Conservation (phyloP, 2,329 filamentous ascomycete species). For the Trichoderma atroviride region DNA sequence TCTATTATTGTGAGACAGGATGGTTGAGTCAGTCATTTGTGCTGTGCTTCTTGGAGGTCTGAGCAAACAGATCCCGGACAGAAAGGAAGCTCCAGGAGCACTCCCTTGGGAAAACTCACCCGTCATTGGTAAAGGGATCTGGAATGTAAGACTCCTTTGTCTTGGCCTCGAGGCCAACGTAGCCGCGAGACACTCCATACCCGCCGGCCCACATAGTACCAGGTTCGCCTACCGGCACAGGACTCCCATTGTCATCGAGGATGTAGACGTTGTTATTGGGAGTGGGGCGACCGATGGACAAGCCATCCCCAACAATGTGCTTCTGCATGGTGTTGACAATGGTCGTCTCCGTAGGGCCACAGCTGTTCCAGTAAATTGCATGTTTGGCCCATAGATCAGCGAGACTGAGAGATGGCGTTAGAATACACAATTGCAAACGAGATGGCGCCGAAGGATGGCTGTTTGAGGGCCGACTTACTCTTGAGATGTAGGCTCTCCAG, state of each 20-base stretch:
- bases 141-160: constrained; percentile 53
- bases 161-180: constrained; percentile 55
- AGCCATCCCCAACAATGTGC: constrained; percentile 48
- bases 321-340: constrained; percentile 61
- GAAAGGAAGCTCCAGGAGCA: neutral
- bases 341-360: constrained; percentile 62
- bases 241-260: constrained; percentile 49
- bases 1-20: constrained; percentile 24
- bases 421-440: neutral
- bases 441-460: neutral
- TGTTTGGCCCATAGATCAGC: constrained; percentile 58
- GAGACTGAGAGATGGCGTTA: constrained; percentile 35
- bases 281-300: constrained; percentile 59
- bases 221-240: constrained; percentile 50
- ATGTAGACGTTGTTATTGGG: constrained; percentile 61
- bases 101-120: constrained; percentile 42
- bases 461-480: constrained; percentile 38
- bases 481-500: constrained; percentile 56
- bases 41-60: neutral
- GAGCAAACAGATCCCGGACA: neutral
- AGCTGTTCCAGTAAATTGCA: constrained; percentile 57
- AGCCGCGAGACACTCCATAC: constrained; percentile 57
- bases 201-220: constrained; percentile 62
- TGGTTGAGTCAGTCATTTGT: constrained; percentile 11
- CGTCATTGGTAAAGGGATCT: constrained; percentile 55